Base-by-base conservation (phyloP, 331 rosid genomes). In the Rhamnella rubrinervis region DNA sequence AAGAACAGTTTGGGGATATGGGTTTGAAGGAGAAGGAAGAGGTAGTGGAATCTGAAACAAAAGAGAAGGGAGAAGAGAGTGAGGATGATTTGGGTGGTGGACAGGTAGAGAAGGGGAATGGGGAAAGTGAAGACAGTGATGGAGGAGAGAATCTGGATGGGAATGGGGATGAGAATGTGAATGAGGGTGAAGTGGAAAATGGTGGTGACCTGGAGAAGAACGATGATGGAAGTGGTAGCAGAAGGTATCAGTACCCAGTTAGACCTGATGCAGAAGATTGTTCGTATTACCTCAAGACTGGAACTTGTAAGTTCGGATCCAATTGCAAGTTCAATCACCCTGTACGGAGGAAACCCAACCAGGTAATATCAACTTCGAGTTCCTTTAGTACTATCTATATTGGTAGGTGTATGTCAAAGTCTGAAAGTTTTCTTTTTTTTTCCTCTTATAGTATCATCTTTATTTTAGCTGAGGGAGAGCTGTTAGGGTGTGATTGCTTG, bases 211-310 rank as follows among this genome's bases (percentile, higher is more conserved):
- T 14, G 60, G 87, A 77, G 57, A 71, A 62, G 71, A 81, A 49
- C 63, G 80, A 65, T 25, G 88, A 50, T 38, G 70, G 58, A 59
- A 68, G 49, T 68, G 66, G 50, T 71, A 83, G 40, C 61, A 62
- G 69, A 53, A 62, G 49, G 69, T 77, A 72, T 14, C 89, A 82
- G 59, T 86, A 80, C 28, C 99, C 99, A 3, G 74, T 89, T 77
- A 82, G 99, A 76, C 96, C 96, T 6, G 99, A 91, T 26, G 97
- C 99, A 38, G 96, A 86, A 73, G 99, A 91, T 74, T 95, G 99
- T 71, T 59, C 92, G 8, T 95, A 72, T 76, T 95, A 89, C 75
- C 83, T 95, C 38, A 95, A 85, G 80, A 95, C 93, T 51, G 95
- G 99, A 61, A 67, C 63, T 76, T 95, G 99, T 77, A 95, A 95